A percentile compares a stretch with the other conserved stretches of the same genome.
Conservation (phyloP, 2,329 filamentous ascomycete genomes). For the Aspergillus aculeatus region DNA sequence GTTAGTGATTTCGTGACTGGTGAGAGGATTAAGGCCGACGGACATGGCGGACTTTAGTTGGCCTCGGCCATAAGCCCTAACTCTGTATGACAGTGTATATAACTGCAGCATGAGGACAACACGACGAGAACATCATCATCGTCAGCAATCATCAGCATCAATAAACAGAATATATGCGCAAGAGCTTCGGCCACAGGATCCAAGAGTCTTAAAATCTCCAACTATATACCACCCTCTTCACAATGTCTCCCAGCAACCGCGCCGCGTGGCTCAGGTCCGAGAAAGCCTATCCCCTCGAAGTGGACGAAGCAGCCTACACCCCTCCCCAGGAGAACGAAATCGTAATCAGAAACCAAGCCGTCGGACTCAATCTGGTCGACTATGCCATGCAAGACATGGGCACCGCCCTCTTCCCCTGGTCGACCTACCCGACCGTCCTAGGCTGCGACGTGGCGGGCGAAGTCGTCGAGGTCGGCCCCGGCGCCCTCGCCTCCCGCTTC, state of each 20-base stretch:
- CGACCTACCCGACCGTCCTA: constrained; percentile 37
- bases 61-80: not conserved
- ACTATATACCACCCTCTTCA: not conserved
- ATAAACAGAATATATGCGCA: too few relatives aligned
- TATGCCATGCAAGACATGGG: constrained; percentile 37
- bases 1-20: not conserved
- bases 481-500: constrained; percentile 23
- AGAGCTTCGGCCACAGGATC: too few relatives aligned
- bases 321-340: constrained; percentile 38
- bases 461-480: constrained; percentile 39
- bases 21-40: not conserved
- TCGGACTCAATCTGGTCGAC: constrained; percentile 48
- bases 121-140: too few relatives aligned
- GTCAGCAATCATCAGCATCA: too few relatives aligned
- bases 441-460: constrained; percentile 49
- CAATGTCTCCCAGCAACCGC: constrained; percentile 24
- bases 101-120: not conserved
- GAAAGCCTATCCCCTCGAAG: constrained; percentile 31
- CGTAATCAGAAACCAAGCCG: constrained; percentile 41
- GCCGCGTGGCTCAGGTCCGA: constrained; percentile 38
- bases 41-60: not conserved
- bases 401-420: constrained; percentile 27
- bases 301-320: constrained; percentile 40
- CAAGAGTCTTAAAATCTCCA: too few relatives aligned
- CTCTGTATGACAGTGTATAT: not conserved